These are phyloP conservation scores for Aspergillus sp. DNA, from an alignment of 2,329 filamentous ascomycete species.

Conservation along the genomic window DNA sequence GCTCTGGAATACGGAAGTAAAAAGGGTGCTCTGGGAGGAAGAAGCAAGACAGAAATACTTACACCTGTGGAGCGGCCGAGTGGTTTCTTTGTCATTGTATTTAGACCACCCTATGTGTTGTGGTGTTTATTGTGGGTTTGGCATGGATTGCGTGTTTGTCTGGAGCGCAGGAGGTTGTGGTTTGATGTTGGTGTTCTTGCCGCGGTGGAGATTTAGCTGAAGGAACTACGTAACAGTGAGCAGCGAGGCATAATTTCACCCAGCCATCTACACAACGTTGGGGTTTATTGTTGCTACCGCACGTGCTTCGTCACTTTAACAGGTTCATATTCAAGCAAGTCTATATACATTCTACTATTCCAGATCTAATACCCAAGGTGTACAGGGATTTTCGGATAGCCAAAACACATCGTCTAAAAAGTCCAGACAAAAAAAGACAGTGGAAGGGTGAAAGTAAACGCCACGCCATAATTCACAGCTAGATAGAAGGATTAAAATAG, in stretches of 20 bases:
- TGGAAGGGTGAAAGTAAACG: conserved; percentile 5
- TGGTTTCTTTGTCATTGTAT: conserved; percentile 18
- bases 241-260: too few species aligned
- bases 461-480: conserved; percentile 20
- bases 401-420: background rate
- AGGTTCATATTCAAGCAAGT: background rate
- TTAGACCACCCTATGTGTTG: background rate
- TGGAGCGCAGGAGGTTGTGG: background rate
- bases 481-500: conserved; percentile 7
- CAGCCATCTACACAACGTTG: background rate
- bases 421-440: background rate
- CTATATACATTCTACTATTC: conserved; percentile 8
- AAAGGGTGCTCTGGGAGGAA: background rate
- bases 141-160: background rate
- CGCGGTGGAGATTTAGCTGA: background rate
- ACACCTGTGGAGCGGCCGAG: conserved; percentile 23
- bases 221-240: background rate
- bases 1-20: too few species aligned
- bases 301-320: background rate
- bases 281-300: background rate
- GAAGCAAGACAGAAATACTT: conserved; percentile 3
- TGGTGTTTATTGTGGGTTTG: background rate
- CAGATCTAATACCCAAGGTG: background rate
- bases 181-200: background rate
- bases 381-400: background rate